A percentile compares a stretch with the other conserved stretches of the same genome.
These are phyloP conservation scores for Beta macrorhiza DNA, from an alignment of 179 eudicot species.

Conservation along the genomic window DNA sequence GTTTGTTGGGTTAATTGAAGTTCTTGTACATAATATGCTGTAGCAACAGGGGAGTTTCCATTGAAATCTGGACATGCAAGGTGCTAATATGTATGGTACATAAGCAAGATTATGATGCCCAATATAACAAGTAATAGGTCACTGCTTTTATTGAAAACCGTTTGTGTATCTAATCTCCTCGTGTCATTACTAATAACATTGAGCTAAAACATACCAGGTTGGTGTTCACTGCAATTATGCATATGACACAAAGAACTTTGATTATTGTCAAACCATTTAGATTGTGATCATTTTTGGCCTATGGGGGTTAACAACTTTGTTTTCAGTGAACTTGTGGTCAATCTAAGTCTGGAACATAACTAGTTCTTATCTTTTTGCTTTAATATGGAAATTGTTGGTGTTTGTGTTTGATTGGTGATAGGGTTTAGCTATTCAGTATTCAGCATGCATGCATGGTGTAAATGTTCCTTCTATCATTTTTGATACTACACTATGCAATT, in stretches of 20 bases:
- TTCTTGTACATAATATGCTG: neutral
- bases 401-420: neutral
- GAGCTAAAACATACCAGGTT: neutral
- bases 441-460: no score
- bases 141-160: neutral
- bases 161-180: neutral
- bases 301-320: neutral
- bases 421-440: no score
- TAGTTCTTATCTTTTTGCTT: no score
- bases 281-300: neutral
- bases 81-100: no score
- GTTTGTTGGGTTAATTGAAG: slow-evolving; percentile 3
- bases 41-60: no score
- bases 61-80: no score
- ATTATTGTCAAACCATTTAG: neutral
- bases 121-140: neutral
- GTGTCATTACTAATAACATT: neutral
- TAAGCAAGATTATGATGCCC: neutral
- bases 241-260: neutral
- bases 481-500: no score
- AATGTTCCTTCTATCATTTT: no score
- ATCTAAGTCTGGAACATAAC: neutral
- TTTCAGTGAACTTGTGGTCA: neutral
- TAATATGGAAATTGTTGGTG: no score
- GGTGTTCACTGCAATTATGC: neutral